Evolutionary conservation across 2,329 filamentous ascomycete genomes (phyloP).

Genomic region (Paraconiothyrium brasiliense): DNA sequence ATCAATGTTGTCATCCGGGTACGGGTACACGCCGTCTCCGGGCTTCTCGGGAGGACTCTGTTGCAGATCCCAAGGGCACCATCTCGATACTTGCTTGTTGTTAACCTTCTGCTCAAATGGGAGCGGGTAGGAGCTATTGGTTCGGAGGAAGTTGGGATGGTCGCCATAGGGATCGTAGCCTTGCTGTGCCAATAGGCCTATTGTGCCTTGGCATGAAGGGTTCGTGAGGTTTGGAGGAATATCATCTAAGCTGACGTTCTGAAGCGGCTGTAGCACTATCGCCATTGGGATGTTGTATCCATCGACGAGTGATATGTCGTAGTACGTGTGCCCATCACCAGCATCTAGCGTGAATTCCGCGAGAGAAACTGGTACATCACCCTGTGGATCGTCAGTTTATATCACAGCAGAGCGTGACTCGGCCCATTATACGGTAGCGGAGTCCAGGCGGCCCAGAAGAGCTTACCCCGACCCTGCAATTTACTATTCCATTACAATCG

Average conservation of each 20-base stretch:
- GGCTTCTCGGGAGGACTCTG: conserved; percentile 73
- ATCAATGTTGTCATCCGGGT: conserved; percentile 77
- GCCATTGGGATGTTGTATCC: conserved; percentile 82
- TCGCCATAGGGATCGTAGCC: conserved; percentile 62
- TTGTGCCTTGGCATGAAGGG: conserved; percentile 77
- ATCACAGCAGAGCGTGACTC: not conserved
- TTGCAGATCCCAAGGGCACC: conserved; percentile 85
- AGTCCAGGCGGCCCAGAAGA: not conserved
- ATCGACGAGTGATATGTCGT: conserved; percentile 86
- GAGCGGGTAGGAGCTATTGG: conserved; percentile 72
- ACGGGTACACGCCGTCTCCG: conserved; percentile 79
- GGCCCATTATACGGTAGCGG: not conserved
- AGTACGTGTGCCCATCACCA: conserved; percentile 75
- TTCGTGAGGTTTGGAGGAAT: conserved; percentile 82
- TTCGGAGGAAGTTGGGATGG: conserved; percentile 63
- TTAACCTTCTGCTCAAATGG: conserved; percentile 71
- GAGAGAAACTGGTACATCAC: conserved; percentile 76
- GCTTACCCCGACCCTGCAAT: conserved; percentile 75
- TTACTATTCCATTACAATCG: conserved; percentile 75
- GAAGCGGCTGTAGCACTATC: conserved; percentile 61
- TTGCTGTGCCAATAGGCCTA: conserved; percentile 63
- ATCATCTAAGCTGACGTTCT: conserved; percentile 66
- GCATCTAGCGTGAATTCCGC: conserved; percentile 82
- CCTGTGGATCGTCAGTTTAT: conserved; percentile 57
- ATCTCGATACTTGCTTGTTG: conserved; percentile 66